Evolutionary conservation across 768 basidiomycete species (phyloP).

Genomic region (Rhodocollybia butyracea): DNA sequence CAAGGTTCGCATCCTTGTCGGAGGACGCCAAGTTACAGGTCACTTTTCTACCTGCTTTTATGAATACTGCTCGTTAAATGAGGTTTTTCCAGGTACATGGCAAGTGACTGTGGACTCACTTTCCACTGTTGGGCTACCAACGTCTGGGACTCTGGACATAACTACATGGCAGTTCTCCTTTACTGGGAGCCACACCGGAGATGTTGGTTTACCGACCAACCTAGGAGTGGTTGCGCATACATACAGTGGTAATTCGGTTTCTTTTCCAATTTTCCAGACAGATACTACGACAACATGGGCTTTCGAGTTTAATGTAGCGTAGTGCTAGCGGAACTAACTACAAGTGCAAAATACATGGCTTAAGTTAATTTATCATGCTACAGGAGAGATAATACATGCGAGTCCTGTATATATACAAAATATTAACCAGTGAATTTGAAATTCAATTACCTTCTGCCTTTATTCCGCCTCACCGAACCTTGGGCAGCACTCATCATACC

Average conservation of each 20-base stretch:
- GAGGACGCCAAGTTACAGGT: constrained; percentile 18
- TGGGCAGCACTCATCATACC: background rate
- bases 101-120: constrained; percentile 15
- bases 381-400: background rate
- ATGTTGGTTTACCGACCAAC: constrained; percentile 14
- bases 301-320: constrained; percentile 14
- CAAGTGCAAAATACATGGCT: too few species aligned
- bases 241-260: constrained; percentile 16
- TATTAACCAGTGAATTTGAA: background rate
- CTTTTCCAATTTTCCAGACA: constrained; percentile 20
- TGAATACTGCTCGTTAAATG: background rate
- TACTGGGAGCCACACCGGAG: constrained; percentile 9
- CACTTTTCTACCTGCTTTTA: background rate
- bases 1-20: constrained; percentile 20
- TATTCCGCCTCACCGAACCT: background rate
- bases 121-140: constrained; percentile 14
- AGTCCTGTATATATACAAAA: background rate
- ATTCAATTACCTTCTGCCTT: background rate
- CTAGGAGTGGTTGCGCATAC: constrained; percentile 16
- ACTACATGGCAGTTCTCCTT: constrained; percentile 16
- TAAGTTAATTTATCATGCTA: background rate
- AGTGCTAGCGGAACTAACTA: too few species aligned
- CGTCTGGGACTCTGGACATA: constrained; percentile 16
- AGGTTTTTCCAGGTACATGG: constrained; percentile 12
- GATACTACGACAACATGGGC: constrained; percentile 19